Evolutionary conservation across 2,329 filamentous ascomycete species (phyloP).

Genomic region (Colletotrichum sp.): DNA sequence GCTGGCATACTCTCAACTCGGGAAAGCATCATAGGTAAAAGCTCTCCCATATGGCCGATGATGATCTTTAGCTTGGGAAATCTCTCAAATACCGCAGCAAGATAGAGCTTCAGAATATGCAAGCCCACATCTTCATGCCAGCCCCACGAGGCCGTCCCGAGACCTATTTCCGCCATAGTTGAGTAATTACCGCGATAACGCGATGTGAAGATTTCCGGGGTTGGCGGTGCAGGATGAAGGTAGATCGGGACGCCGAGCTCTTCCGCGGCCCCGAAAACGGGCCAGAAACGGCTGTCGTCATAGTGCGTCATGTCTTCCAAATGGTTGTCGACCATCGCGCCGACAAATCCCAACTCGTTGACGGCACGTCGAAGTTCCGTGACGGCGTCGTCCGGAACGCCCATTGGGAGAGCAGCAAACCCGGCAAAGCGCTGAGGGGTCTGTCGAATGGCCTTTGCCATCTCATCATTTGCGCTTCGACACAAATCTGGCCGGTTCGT

Average conservation of each 20-base stretch:
- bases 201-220: fast-evolving
- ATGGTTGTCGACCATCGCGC: background rate
- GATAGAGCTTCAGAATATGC: background rate
- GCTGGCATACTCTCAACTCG: background rate
- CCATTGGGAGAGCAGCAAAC: background rate
- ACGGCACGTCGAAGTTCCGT: fast-evolving
- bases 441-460: background rate
- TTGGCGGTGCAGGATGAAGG: background rate
- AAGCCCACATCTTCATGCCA: background rate
- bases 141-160: fast-evolving
- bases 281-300: background rate
- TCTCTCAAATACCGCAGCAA: background rate
- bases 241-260: background rate
- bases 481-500: background rate
- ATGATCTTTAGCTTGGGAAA: background rate
- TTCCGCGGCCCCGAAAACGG: background rate
- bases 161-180: background rate
- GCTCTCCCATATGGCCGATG: background rate
- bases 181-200: background rate
- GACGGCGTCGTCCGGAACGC: fast-evolving
- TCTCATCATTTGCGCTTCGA: background rate
- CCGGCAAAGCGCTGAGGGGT: background rate
- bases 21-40: background rate
- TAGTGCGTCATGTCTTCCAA: background rate
- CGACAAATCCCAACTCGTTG: background rate